Percentiles rank a stretch among this genome's conserved stretches.
Evolutionary conservation across 768 basidiomycete genomes (phyloP).

Genomic region (Boletus subparvulus): DNA sequence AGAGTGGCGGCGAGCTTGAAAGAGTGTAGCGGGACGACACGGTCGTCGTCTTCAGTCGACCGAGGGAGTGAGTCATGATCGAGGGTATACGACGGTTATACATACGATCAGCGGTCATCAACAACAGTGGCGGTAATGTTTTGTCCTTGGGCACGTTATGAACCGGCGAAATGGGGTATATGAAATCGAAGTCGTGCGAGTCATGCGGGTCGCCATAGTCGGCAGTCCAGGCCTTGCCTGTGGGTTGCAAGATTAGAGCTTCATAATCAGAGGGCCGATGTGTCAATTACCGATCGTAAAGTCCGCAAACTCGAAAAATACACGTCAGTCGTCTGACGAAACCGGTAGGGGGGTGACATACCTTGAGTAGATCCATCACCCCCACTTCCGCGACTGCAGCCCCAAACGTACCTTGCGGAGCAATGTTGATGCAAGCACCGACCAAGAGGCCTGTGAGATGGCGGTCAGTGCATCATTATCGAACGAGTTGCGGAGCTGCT

Average conservation of each 20-base stretch:
- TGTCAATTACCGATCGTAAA: slow-evolving; percentile 64
- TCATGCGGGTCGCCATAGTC: slow-evolving; percentile 79
- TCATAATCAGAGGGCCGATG: background rate
- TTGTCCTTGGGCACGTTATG: slow-evolving; percentile 70
- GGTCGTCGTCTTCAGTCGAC: slow-evolving; percentile 63
- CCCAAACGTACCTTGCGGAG: slow-evolving; percentile 74
- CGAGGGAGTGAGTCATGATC: slow-evolving; percentile 3
- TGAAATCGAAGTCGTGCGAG: slow-evolving; percentile 81
- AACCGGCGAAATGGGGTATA: slow-evolving; percentile 74
- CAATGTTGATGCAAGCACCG: slow-evolving; percentile 83
- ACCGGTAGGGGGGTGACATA: slow-evolving; percentile 23
- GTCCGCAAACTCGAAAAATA: slow-evolving; percentile 54
- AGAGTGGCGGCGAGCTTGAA: slow-evolving; percentile 82
- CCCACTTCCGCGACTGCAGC: slow-evolving; percentile 81
- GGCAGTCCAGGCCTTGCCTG: slow-evolving; percentile 72
- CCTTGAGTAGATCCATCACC: slow-evolving; percentile 77
- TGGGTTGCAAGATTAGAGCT: slow-evolving; percentile 4
- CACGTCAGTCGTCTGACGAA: background rate
- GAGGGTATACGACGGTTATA: slow-evolving; percentile 7
- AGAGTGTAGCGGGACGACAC: slow-evolving; percentile 84
- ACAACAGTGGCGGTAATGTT: slow-evolving; percentile 63
- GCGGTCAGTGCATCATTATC: background rate
- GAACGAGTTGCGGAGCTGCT: slow-evolving; percentile 9
- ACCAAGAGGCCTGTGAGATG: slow-evolving; percentile 60
- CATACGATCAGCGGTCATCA: slow-evolving; percentile 84